Evolutionary conservation across 306 rosid genomes (phyloP).

Genomic region (Cicer arietinum): DNA sequence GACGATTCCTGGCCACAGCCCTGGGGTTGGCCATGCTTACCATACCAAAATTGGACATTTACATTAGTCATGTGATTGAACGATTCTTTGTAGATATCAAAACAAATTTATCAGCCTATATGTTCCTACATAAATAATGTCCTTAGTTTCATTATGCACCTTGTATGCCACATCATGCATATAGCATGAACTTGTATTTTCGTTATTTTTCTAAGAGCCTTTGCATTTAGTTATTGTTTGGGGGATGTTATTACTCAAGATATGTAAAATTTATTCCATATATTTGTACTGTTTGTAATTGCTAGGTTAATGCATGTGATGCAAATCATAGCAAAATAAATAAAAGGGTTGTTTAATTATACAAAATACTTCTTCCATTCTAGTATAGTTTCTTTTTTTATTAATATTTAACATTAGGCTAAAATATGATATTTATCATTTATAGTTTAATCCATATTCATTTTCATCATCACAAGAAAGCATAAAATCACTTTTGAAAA

Average conservation of each 20-base stretch:
- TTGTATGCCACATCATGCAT: constrained; percentile 3
- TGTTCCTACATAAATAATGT: not conserved
- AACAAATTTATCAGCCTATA: not conserved
- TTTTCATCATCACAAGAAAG: too few species aligned
- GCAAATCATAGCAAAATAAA: constrained; percentile 23
- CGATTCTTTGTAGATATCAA: not conserved
- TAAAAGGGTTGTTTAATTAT: constrained; percentile 9
- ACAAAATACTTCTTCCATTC: not conserved
- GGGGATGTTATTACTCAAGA: not conserved
- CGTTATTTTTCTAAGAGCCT: not conserved
- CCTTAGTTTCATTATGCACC: constrained; percentile 17
- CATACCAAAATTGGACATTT: constrained; percentile 34
- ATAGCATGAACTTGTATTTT: not conserved
- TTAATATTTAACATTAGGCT: not conserved
- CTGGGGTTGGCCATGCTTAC: constrained; percentile 55
- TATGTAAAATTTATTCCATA: not conserved
- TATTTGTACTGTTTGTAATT: not conserved
- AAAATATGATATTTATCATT: too few species aligned
- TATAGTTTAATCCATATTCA: too few species aligned
- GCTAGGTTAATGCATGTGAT: not conserved
- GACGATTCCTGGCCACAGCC: constrained; percentile 56
- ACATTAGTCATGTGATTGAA: constrained; percentile 13
- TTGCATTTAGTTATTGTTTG: constrained; percentile 18
- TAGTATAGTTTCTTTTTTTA: not conserved
- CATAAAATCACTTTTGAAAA: too few species aligned